A percentile compares a stretch with the other conserved stretches of the same genome.
Evolutionary conservation across 1,284 basidiomycete species (phyloP).

Genomic region (Cryptococcus sp.): DNA sequence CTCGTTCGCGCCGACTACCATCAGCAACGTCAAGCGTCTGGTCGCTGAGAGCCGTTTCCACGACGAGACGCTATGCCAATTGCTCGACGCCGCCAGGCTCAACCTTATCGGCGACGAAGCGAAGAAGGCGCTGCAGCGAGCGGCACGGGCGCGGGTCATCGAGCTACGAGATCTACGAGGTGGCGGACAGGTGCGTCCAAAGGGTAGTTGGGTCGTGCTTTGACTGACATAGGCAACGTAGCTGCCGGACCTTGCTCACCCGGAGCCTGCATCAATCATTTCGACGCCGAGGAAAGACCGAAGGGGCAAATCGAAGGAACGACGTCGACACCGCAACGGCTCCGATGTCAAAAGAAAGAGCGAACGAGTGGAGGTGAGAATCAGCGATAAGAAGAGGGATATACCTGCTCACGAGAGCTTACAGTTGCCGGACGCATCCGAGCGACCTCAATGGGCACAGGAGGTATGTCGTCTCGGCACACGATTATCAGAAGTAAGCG

Average conservation of each 20-base stretch:
- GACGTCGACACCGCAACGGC: too few relatives aligned
- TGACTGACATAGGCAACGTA: too few relatives aligned
- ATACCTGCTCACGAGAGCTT: neutral
- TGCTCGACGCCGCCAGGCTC: conserved; percentile 47
- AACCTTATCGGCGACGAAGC: conserved; percentile 50
- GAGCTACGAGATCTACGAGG: conserved; percentile 37
- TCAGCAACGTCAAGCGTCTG: conserved; percentile 41
- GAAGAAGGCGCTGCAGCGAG: conserved; percentile 48
- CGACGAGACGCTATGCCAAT: conserved; percentile 52
- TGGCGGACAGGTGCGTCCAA: too few relatives aligned
- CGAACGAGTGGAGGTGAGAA: conserved; percentile 1
- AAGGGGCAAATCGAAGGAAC: too few relatives aligned
- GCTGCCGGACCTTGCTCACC: too few relatives aligned
- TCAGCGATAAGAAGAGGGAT: too few relatives aligned
- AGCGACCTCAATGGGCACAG: conserved; percentile 38
- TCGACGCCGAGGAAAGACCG: too few relatives aligned
- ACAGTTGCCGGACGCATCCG: neutral
- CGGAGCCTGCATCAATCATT: too few relatives aligned
- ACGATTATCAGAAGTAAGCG: neutral
- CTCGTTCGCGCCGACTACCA: conserved; percentile 37
- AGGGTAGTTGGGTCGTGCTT: too few relatives aligned
- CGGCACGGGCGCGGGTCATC: conserved; percentile 48
- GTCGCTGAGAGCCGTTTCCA: conserved; percentile 47
- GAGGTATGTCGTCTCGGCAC: conserved; percentile 26
- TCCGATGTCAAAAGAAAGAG: too few relatives aligned